Conservation (phyloP, 2,329 filamentous ascomycete species). For the Colletotrichum musicola region DNA sequence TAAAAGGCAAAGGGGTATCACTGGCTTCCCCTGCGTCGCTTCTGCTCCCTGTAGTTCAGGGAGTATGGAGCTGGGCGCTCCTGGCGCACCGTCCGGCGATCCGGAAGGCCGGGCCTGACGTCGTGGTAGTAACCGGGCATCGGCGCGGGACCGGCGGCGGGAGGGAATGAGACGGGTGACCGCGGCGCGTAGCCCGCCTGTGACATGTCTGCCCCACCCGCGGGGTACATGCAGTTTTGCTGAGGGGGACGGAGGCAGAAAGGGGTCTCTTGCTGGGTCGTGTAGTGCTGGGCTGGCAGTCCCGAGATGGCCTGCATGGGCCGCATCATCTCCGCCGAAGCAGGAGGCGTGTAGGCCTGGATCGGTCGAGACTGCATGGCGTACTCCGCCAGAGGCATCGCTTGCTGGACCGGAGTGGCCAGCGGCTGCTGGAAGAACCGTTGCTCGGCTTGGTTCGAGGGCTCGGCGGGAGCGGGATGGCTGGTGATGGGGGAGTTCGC, state of each 20-base stretch:
- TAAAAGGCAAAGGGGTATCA: background rate
- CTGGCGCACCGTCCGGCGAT: constrained; percentile 30
- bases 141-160: background rate
- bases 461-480: constrained; percentile 23
- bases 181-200: constrained; percentile 31
- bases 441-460: constrained; percentile 3
- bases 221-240: constrained; percentile 23
- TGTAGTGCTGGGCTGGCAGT: constrained; percentile 32
- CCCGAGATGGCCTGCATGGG: constrained; percentile 29
- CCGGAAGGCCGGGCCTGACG: constrained; percentile 29
- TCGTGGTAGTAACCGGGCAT: constrained; percentile 27
- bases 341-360: constrained; percentile 26
- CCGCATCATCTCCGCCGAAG: constrained; percentile 35
- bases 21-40: constrained; percentile 33
- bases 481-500: constrained; percentile 29
- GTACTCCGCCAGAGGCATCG: constrained; percentile 27
- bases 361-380: constrained; percentile 30
- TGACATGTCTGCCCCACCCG: constrained; percentile 23
- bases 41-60: constrained; percentile 32
- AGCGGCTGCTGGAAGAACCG: constrained; percentile 32
- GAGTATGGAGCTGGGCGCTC: constrained; percentile 33
- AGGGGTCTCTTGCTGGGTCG: constrained; percentile 27
- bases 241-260: constrained; percentile 31
- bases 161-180: constrained; percentile 25
- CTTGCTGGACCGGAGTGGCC: constrained; percentile 18